Conservation (phyloP, 1,284 basidiomycete species). For the Ceratobasidium sp. region DNA sequence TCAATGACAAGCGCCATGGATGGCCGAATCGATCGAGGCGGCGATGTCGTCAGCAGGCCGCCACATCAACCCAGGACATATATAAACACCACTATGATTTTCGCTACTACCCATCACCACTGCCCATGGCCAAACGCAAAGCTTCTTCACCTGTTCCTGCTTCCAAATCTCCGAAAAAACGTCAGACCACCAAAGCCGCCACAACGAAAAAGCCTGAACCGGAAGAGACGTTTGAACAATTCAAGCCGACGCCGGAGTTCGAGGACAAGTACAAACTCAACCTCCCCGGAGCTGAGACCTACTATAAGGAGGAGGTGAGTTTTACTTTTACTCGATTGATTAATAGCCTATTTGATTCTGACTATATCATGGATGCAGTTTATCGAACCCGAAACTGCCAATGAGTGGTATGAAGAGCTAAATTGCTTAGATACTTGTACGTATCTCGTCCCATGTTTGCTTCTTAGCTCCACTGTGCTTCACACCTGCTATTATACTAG, state of each 20-base stretch:
- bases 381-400: constrained; percentile 55
- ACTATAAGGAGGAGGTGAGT: constrained; percentile 59
- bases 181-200: not conserved
- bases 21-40: too few relatives aligned
- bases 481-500: constrained; percentile 48
- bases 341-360: not conserved
- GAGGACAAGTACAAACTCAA: constrained; percentile 52
- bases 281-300: constrained; percentile 58
- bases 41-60: constrained; percentile 5
- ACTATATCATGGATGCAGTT: constrained; percentile 55
- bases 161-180: constrained; percentile 3
- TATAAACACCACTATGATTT: too few relatives aligned
- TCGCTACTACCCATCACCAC: not conserved
- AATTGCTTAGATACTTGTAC: constrained; percentile 60
- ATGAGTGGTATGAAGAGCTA: constrained; percentile 61
- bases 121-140: constrained; percentile 39
- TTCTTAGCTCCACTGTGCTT: constrained; percentile 14
- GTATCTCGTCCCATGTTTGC: not conserved
- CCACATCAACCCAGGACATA: not conserved
- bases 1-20: too few relatives aligned
- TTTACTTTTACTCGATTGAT: not conserved
- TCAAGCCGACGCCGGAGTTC: constrained; percentile 51
- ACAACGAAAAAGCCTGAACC: constrained; percentile 11
- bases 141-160: not conserved
- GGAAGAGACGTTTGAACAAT: constrained; percentile 52